phyloP scores from a whole-genome alignment of 495 filamentous ascomycete genomes.

The Trichoderma asperelloides region DNA sequence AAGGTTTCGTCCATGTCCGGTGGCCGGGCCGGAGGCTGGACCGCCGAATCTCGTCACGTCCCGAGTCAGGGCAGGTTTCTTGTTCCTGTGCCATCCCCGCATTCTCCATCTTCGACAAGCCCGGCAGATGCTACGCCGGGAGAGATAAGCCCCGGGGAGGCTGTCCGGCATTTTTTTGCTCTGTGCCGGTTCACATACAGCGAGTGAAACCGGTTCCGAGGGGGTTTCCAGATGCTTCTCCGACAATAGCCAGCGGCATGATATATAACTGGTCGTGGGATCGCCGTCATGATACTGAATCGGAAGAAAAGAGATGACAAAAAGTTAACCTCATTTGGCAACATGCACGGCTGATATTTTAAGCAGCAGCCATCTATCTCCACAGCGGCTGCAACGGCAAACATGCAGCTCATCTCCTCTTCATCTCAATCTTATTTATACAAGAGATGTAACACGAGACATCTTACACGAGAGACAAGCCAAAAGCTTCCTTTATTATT shows the following conservation, averaged over 20 bases:
- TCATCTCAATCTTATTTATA: too few relatives aligned
- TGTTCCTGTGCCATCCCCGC: background rate
- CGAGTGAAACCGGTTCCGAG: background rate
- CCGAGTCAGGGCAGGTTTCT: background rate
- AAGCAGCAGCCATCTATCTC: too few relatives aligned
- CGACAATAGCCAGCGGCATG: background rate
- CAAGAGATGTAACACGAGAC: too few relatives aligned
- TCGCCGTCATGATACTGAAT: background rate
- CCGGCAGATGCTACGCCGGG: background rate
- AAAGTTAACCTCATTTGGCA: background rate
- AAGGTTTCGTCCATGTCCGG: background rate
- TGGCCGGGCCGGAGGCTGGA: background rate
- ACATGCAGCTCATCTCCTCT: too few relatives aligned
- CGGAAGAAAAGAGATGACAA: background rate
- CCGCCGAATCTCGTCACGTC: background rate
- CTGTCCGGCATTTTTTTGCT: background rate
- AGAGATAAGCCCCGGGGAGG: background rate
- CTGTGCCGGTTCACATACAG: background rate
- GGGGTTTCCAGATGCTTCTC: background rate
- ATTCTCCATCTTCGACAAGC: background rate
- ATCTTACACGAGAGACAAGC: too few relatives aligned
- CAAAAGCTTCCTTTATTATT: background rate
- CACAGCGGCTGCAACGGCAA: too few relatives aligned
- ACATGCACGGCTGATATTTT: too few relatives aligned
- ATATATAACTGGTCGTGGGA: background rate